Evolutionary conservation across 2,329 filamentous ascomycete genomes (phyloP), one percentile per base, ranked within the genome.

Genomic region (Alternaria consortialis): DNA sequence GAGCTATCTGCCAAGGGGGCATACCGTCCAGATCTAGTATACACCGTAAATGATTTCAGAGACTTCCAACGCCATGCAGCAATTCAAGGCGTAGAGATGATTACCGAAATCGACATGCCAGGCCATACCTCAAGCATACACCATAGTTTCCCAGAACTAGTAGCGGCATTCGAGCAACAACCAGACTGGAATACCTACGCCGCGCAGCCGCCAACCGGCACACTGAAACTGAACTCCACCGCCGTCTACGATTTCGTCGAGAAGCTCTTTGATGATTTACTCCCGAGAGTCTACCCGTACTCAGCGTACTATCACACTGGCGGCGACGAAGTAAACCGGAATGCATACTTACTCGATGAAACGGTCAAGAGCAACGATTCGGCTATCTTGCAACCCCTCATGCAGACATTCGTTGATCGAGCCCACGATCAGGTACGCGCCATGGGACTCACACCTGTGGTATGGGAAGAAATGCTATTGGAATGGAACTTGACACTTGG

Each of bases 381-480:
- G 0, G 78, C 81, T 1, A 84, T 94, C 13, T 81, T 97, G 37
- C 85, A 87, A 72, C 91, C 93, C 2, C 84, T 95, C 23, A 85
- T 97, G 75, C 92, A 97, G 75, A 87, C 85, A 58, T 93, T 96
- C 74, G 82, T 96, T 64, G 86, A 91, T 75, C 84, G 85, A 66
- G 88, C 89, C 70, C 91, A 94, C 76, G 83, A 79, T 31, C 86
- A 88, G 46, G 83, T 95, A 40, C 82, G 87, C 46, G 80, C 84
- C 43, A 83, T 85, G 6, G 90, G 90, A 5, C 80, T 97, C 53
- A 86, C 85, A 5, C 92, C 93, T 0, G 82, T 97, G 23, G 91
- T 94, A 1, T 97, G 93, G 93, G 92, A 97, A 77, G 93, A 97
- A 78, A 93, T 95, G 84, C 82, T 92, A 1, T 82, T 91, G 9